These are phyloP conservation scores for Lecanoromycetidae sp. DNA, from an alignment of 2,329 filamentous ascomycete species.

Conservation along the genomic window DNA sequence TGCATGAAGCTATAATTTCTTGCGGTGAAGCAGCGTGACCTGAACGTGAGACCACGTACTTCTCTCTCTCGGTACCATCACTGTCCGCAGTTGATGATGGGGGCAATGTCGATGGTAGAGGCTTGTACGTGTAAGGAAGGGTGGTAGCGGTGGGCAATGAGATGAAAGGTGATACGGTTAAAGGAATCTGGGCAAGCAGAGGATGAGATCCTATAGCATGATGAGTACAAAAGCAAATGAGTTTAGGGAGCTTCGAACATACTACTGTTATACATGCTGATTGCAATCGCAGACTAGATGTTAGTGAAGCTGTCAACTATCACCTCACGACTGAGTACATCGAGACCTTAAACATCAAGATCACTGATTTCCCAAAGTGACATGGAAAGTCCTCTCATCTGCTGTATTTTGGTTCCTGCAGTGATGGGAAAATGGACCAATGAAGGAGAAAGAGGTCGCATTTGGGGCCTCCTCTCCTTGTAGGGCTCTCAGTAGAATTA, in stretches of 20 bases:
- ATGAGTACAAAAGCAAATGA: neutral
- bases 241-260: neutral
- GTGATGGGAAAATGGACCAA: neutral
- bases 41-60: slow-evolving; percentile 65
- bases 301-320: too few relatives aligned
- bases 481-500: neutral
- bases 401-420: too few relatives aligned
- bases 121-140: slow-evolving; percentile 89
- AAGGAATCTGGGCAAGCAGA: slow-evolving; percentile 78
- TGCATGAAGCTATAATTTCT: slow-evolving; percentile 72
- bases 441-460: neutral
- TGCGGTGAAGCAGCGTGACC: slow-evolving; percentile 77
- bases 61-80: slow-evolving; percentile 38
- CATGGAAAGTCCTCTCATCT: too few relatives aligned
- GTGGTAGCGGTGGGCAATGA: slow-evolving; percentile 80
- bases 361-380: too few relatives aligned
- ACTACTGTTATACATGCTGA: slow-evolving; percentile 17
- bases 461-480: neutral
- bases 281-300: neutral
- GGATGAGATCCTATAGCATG: slow-evolving; percentile 59
- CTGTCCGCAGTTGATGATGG: slow-evolving; percentile 50
- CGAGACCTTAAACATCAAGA: too few relatives aligned
- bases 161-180: slow-evolving; percentile 90
- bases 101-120: slow-evolving; percentile 75
- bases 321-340: too few relatives aligned